Base-by-base conservation (phyloP, 2,329 filamentous ascomycete species). In the Claviceps africana region DNA sequence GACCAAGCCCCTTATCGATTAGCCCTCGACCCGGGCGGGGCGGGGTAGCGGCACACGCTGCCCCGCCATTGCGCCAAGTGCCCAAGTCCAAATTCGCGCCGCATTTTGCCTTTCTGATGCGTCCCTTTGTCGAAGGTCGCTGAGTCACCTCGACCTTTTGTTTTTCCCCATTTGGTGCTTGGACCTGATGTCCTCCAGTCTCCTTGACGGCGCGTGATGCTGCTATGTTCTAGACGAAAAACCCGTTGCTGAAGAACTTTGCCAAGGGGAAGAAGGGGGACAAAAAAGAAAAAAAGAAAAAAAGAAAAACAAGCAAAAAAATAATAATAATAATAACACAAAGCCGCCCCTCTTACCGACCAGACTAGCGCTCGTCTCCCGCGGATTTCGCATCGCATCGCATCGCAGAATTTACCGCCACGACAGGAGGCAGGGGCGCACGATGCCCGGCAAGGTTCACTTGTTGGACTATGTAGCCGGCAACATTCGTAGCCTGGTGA, bases 401-500 rank as follows among this genome's bases (percentile, higher is more conserved):
- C 25, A 25, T 25, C 45, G 25, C 37, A 45, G 30, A 19, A n/a
- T 10, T 31, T 46, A 5, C 17, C 19, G 44, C 44, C 15, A 31
- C 44, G 13, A 47, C 5, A 31, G 44, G n/a, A 13, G 28, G 11
- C 25, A 33, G 33, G 25, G 53, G 51, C 59, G 55, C 62, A 76
- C 61, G 49, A 89, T 89, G 85, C 81, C 86, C 57, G 25, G 25
- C 25, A 87, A 78, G 48, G 86, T 91, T 57, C 79, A 91, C 70
- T 71, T 93, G 52, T 70, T 85, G 61, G 76, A 97, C 72, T 97
- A 96, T 67, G 91, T 96, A 59, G 91, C 93, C 56, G 93, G 93
- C 64, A 98, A 98, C 69, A 83, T 98, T 61, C 85, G 91, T 58
- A 96, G 90, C 57, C 79, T 98, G 62, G 91, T 90, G 65, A 98